Evolutionary conservation across 1,284 basidiomycete genomes (phyloP).

Genomic region (Cerioporus squamosus): DNA sequence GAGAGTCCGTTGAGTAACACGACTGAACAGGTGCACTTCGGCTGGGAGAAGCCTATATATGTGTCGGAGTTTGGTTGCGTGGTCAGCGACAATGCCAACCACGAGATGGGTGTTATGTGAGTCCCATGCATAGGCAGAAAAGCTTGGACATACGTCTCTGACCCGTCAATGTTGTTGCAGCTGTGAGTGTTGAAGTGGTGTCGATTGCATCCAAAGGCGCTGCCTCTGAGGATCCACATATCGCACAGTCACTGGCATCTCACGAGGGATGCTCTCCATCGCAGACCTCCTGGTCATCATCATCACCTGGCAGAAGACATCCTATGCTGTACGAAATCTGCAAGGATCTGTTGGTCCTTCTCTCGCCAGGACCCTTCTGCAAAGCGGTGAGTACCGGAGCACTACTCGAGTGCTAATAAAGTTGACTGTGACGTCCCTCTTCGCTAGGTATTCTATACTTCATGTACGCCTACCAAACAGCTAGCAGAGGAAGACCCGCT

Average conservation of each 20-base stretch:
- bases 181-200: neutral
- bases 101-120: slow-evolving; percentile 4
- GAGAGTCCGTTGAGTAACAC: too few species aligned
- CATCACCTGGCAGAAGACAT: slow-evolving; percentile 6
- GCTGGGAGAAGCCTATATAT: slow-evolving; percentile 3
- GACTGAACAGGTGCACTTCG: neutral
- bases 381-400: neutral
- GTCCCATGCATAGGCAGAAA: neutral
- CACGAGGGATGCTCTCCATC: slow-evolving; percentile 1
- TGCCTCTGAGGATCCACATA: neutral
- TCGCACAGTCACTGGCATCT: slow-evolving; percentile 1
- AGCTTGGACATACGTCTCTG: neutral
- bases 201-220: neutral
- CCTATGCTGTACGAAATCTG: neutral
- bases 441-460: neutral
- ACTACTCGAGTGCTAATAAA: neutral
- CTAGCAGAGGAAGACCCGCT: neutral
- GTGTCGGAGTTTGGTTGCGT: slow-evolving; percentile 1
- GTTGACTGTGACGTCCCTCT: neutral
- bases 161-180: neutral
- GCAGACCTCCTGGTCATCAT: slow-evolving; percentile 3
- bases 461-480: neutral
- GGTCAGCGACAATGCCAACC: neutral
- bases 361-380: neutral
- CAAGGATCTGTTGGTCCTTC: neutral